phyloP scores from a whole-genome alignment of 371 early-diverging fungal genomes.

The Mucor irregularis region DNA sequence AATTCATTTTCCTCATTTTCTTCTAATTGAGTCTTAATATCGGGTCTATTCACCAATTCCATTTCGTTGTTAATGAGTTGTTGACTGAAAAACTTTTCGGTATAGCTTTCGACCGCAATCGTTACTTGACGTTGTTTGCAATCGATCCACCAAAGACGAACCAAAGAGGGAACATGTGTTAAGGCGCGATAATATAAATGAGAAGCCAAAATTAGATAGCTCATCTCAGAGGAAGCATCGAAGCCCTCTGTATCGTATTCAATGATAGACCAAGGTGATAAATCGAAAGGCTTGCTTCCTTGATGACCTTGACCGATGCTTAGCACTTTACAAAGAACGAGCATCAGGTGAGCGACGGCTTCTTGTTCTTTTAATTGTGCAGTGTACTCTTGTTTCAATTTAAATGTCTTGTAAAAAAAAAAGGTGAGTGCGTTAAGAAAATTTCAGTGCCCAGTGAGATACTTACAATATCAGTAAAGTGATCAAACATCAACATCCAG shows the following conservation, averaged over 20 bases:
- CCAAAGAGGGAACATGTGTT: slow-evolving; percentile 70
- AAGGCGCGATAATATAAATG: slow-evolving; percentile 75
- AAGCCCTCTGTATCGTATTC: slow-evolving; percentile 67
- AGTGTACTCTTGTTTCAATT: slow-evolving; percentile 67
- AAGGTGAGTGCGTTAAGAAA: not conserved
- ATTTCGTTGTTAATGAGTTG: slow-evolving; percentile 69
- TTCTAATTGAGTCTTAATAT: slow-evolving; percentile 44
- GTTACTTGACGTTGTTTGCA: slow-evolving; percentile 78
- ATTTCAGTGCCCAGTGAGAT: not conserved
- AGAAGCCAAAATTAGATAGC: slow-evolving; percentile 67
- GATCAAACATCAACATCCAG: slow-evolving; percentile 76
- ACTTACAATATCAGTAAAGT: slow-evolving; percentile 81
- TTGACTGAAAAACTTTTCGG: slow-evolving; percentile 72
- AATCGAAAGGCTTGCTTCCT: slow-evolving; percentile 59
- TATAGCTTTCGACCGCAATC: slow-evolving; percentile 75
- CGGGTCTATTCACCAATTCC: slow-evolving; percentile 49
- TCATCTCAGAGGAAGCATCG: slow-evolving; percentile 54
- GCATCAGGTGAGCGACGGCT: slow-evolving; percentile 55
- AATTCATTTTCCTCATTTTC: slow-evolving; percentile 62
- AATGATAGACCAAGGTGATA: slow-evolving; percentile 70
- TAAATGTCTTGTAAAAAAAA: slow-evolving; percentile 64
- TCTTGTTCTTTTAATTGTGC: slow-evolving; percentile 62
- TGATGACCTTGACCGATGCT: slow-evolving; percentile 55
- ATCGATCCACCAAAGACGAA: slow-evolving; percentile 79
- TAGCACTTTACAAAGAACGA: slow-evolving; percentile 64